Evolutionary conservation across 2,329 filamentous ascomycete genomes (phyloP), one percentile per base, ranked within the genome.

Genomic region (Trichoderma sp.): DNA sequence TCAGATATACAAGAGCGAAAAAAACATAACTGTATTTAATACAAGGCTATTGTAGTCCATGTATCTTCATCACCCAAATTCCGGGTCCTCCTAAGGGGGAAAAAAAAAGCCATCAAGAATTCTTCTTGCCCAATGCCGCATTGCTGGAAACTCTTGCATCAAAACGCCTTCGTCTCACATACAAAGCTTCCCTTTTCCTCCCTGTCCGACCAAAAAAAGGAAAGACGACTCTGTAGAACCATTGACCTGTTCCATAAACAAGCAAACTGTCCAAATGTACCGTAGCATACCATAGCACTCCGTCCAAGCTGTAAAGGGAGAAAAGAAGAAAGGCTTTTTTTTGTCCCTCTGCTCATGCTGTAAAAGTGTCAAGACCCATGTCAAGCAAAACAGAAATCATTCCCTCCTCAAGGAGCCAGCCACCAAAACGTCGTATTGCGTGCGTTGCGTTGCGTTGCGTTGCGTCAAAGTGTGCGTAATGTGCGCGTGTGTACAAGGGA

Each of bases 111-210:
- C 63, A 56, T 62, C 36, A 65, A 34, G 6, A 51, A 57, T 51
- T 43, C 39, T 51, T 43, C 39, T 61, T 58, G 28, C 69, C 30
- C 57, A 60, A 47, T 71, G 61, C 51, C 56, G 51, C 30, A 30
- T 34, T 47, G 61, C 51, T 47, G 34, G 28, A 60, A 60, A 47
- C 28, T 61, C 39, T 62, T 51, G 61, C 43, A 67, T 71, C 39
- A 53, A 51, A 69, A 70, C 70, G 70, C 70, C 70, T 57, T 63
- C 57, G 65, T 61, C 32, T 63, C 71, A 64, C 65, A 58, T 53
- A 61, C 67, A 60, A 70, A 57, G 56, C 34, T 24, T 67, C 65
- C 57, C 47, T 34, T 53, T 62, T 24, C 57, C 32, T 62, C 18
- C 57, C 43, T 36, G 18, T 36, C 34, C 34, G 28, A 15, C 62